Percentiles rank a stretch among this genome's conserved stretches.
Conservation (phyloP, 1,284 basidiomycete species). For the Cryptococcus sp. region DNA sequence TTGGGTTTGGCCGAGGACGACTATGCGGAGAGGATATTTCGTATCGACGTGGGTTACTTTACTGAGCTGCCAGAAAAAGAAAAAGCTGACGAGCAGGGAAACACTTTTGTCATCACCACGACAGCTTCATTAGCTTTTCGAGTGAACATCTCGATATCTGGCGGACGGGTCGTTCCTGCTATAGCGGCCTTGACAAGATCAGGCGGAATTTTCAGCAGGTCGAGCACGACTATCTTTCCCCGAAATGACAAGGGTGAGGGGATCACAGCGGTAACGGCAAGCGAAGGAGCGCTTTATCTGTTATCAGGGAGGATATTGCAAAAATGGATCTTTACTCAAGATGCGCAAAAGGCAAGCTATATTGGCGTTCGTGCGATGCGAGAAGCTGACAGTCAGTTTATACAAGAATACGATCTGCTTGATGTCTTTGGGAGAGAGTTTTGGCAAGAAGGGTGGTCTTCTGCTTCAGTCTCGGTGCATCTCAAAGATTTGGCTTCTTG, state of each 20-base stretch:
- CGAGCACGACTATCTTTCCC: slow-evolving; percentile 26
- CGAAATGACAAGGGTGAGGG: slow-evolving; percentile 25
- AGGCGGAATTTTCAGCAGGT: slow-evolving; percentile 39
- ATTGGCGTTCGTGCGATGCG: not conserved
- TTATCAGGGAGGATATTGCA: slow-evolving; percentile 35
- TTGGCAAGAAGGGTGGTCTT: slow-evolving; percentile 27
- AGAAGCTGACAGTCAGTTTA: slow-evolving; percentile 15
- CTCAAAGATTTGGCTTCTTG: slow-evolving; percentile 33
- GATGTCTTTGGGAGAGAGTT: slow-evolving; percentile 26
- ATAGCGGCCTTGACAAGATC: slow-evolving; percentile 34
- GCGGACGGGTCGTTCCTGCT: slow-evolving; percentile 32
- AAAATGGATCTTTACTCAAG: slow-evolving; percentile 32
- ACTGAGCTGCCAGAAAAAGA: not conserved
- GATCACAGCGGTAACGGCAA: slow-evolving; percentile 22
- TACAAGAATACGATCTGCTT: slow-evolving; percentile 35
- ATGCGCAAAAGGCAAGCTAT: slow-evolving; percentile 25
- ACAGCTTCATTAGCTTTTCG: slow-evolving; percentile 39
- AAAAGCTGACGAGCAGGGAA: slow-evolving; percentile 15
- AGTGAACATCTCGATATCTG: slow-evolving; percentile 31
- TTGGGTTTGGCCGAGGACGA: slow-evolving; percentile 35
- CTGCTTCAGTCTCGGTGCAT: slow-evolving; percentile 26
- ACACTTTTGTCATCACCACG: slow-evolving; percentile 42
- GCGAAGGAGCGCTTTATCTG: slow-evolving; percentile 23
- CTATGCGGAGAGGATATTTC: slow-evolving; percentile 35
- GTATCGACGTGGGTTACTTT: slow-evolving; percentile 28